Percentiles rank a stretch among this genome's conserved stretches.
These are phyloP conservation scores for Tetrapisispora nanseiensis DNA, from an alignment of 805 yeast species.

Conservation along the genomic window DNA sequence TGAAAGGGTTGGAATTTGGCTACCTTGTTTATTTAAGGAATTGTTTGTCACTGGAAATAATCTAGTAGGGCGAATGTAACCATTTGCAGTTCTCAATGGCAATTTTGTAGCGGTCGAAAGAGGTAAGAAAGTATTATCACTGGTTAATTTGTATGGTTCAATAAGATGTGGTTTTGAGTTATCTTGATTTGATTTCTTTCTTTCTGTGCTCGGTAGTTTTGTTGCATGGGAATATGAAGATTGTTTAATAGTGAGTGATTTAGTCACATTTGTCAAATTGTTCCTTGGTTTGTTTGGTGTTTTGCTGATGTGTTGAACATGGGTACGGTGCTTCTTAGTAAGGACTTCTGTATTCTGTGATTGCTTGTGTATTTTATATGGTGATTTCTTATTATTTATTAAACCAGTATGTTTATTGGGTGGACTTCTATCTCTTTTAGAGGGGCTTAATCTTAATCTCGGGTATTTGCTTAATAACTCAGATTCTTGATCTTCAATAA, in stretches of 20 bases:
- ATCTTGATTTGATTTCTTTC: no score
- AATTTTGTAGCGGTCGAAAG: background rate
- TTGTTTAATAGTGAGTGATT: background rate
- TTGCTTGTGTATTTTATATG: background rate
- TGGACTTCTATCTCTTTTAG: background rate
- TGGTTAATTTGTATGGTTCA: background rate
- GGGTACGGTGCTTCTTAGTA: no score
- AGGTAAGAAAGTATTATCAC: background rate
- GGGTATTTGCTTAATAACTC: constrained; percentile 27
- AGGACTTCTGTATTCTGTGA: background rate
- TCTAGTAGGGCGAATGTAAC: constrained; percentile 16
- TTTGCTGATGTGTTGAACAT: background rate
- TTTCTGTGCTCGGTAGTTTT: background rate
- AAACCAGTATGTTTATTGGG: background rate
- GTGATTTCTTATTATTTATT: background rate
- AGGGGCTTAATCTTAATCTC: constrained; percentile 20
- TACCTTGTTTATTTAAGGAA: constrained; percentile 11
- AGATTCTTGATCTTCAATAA: constrained; percentile 24
- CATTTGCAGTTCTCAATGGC: constrained; percentile 3
- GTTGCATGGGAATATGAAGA: background rate
- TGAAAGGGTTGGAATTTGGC: constrained; percentile 14
- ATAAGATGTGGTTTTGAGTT: background rate
- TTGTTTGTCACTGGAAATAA: constrained; percentile 18
- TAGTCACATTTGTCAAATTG: background rate
- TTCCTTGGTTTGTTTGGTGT: constrained; percentile 2